Evolutionary conservation across 805 yeast species (phyloP).

Genomic region (Helenozyma rhizophorensis): DNA sequence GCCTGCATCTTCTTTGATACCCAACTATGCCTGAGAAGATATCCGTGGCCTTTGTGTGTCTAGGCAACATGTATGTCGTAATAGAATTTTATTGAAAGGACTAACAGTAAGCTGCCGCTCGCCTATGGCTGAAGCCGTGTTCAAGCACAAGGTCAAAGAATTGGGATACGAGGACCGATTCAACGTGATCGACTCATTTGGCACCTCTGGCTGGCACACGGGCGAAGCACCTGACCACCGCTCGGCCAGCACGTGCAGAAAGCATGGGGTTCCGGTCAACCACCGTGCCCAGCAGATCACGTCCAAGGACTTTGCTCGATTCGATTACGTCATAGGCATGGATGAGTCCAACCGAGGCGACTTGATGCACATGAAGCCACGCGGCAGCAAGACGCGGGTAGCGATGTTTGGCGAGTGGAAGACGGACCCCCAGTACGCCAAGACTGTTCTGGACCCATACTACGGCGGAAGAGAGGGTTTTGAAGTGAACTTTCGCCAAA

Average conservation of each 20-base stretch:
- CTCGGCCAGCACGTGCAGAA: constrained; percentile 60
- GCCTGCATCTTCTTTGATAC: too few species aligned
- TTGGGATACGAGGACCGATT: constrained; percentile 44
- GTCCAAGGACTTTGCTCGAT: constrained; percentile 46
- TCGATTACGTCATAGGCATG: constrained; percentile 71
- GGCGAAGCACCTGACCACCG: constrained; percentile 83
- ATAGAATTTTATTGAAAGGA: neutral
- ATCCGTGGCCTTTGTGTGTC: constrained; percentile 83
- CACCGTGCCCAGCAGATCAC: constrained; percentile 73
- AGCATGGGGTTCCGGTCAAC: constrained; percentile 67
- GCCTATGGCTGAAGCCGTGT: constrained; percentile 97
- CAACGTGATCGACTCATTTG: constrained; percentile 72
- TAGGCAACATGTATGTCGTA: constrained; percentile 76
- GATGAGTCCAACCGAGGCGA: constrained; percentile 56
- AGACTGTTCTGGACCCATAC: constrained; percentile 83
- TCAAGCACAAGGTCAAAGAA: constrained; percentile 57
- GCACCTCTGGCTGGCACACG: constrained; percentile 79
- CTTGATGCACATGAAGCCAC: constrained; percentile 51
- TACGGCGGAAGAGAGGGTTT: constrained; percentile 86
- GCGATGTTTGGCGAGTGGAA: constrained; percentile 80
- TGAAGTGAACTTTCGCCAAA: constrained; percentile 71
- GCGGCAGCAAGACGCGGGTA: constrained; percentile 45
- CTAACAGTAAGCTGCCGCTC: constrained; percentile 68
- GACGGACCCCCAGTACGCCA: constrained; percentile 43
- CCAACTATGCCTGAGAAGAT: constrained; percentile 20